Base-by-base conservation (phyloP, 2,329 filamentous ascomycete genomes). In the Aureobasidium mangrovei region DNA sequence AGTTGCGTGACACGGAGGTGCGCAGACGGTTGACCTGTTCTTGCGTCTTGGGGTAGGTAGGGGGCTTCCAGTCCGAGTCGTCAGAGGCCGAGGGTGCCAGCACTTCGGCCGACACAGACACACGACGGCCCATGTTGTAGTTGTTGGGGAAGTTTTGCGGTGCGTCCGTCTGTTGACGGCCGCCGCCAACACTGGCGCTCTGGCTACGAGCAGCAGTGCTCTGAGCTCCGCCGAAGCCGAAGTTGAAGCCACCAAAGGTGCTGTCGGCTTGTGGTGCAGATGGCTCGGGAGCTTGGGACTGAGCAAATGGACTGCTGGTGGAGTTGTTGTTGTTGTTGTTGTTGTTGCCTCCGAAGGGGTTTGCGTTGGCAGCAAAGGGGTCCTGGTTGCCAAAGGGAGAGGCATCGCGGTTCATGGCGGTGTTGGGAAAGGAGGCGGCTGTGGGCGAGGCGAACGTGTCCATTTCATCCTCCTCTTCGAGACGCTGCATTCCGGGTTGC, bases 101-200 rank as follows among this genome's bases (percentile, higher is more conserved):
- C 1, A 91, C 96, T 72, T 98, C 93, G 48, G 93, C 93, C 39
- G 93, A 97, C 52, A 98, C 93, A 3, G 93, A 97, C 38, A 91
- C 96, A 64, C 93, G 88, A 60, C 93, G 86, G 63, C 83, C 87
- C 72, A 95, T 85, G 70, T 95, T 95, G 74, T 96, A 97, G 69
- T 97, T 91, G 62, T 82, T 86, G 54, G 93, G 93, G 66, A 95
- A 88, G 63, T 82, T 83, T 60, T 88, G 83, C 38, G 79, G 73
- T 24, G 62, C 60, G 57, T 81, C 80, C 55, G 78, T 77, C 26
- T 39, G 35, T 9, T 40, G 33, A 4, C 18, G 31, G 42, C 29
- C 42, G 26, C 75, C 61, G 58, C 65, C 67, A 32, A 62, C 56
- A 68, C 62, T 70, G 70, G 67, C 77, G 67, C 62, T 75, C 53